These are phyloP conservation scores for Cladosporium oxysporum DNA, from an alignment of 2,329 filamentous ascomycete genomes.

Conservation along the genomic window DNA sequence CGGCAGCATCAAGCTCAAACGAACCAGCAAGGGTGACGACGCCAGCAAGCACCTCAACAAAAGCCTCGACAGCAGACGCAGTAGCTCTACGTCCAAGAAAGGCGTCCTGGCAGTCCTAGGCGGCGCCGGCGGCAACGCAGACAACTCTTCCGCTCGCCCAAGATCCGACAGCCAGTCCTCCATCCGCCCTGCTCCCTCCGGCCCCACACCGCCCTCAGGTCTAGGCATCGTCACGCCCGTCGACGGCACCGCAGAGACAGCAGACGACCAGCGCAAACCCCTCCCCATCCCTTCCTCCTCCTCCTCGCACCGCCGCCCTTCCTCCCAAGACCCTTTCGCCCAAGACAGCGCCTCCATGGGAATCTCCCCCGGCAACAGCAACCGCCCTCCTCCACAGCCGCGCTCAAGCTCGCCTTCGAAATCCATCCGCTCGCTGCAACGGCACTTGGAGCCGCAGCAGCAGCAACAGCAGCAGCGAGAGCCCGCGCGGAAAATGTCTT, in stretches of 20 bases:
- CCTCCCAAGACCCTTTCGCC: background rate
- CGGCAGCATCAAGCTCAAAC: constrained; percentile 59
- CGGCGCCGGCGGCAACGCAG: constrained; percentile 4
- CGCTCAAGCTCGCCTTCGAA: constrained; percentile 36
- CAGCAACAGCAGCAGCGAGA: constrained; percentile 5
- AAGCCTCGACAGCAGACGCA: constrained; percentile 87
- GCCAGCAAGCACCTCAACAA: constrained; percentile 64
- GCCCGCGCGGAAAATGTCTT: background rate
- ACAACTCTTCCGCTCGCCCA: constrained; percentile 21
- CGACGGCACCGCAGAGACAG: background rate
- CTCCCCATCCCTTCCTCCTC: background rate
- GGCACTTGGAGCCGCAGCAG: constrained; percentile 30
- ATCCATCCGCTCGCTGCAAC: constrained; percentile 35
- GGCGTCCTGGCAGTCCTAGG: constrained; percentile 50
- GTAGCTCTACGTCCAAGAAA: constrained; percentile 82
- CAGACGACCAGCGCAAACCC: background rate
- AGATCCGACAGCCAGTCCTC: constrained; percentile 29
- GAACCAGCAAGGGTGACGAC: constrained; percentile 45
- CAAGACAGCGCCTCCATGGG: background rate
- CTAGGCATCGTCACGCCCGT: constrained; percentile 10
- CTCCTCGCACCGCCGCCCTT: background rate
- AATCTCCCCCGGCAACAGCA: background rate
- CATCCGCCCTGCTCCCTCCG: constrained; percentile 19
- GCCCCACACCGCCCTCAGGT: background rate
- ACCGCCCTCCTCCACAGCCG: background rate